Evolutionary conservation across 352 stramenopile species (phyloP).

Genomic region (Discostella stelligera): DNA sequence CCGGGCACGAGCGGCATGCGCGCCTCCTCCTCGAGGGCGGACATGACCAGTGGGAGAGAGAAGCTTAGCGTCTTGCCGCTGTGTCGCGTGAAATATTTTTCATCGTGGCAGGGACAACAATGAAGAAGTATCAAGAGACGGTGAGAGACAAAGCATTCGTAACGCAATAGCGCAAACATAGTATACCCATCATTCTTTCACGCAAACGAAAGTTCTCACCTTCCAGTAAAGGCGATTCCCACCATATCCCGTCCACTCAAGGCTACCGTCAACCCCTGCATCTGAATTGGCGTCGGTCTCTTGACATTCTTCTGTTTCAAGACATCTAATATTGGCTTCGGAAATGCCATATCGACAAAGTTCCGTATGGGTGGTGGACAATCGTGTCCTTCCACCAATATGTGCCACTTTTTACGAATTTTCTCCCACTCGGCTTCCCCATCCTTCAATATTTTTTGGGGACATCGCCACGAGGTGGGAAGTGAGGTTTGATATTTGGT

Average conservation of each 20-base stretch:
- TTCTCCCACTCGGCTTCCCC: constrained; percentile 87
- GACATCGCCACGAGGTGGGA: constrained; percentile 89
- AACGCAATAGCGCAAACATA: background rate
- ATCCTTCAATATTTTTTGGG: constrained; percentile 86
- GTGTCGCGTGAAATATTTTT: constrained; percentile 1
- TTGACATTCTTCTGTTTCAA: constrained; percentile 95
- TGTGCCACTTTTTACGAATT: constrained; percentile 97
- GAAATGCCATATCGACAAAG: constrained; percentile 97
- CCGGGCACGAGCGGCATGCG: constrained; percentile 88
- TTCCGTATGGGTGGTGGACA: constrained; percentile 94
- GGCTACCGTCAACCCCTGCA: constrained; percentile 96
- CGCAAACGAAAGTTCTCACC: constrained; percentile 17
- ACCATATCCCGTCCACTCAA: constrained; percentile 96
- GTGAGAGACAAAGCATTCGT: background rate
- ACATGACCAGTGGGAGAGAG: constrained; percentile 94
- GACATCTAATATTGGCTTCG: constrained; percentile 88
- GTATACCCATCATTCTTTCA: background rate
- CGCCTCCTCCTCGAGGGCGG: constrained; percentile 94
- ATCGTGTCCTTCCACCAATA: constrained; percentile 94
- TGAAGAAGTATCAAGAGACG: background rate
- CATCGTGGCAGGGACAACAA: background rate
- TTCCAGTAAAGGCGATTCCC: constrained; percentile 98
- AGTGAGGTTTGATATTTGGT: constrained; percentile 89
- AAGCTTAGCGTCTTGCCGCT: constrained; percentile 98
- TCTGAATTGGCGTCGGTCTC: constrained; percentile 96